phyloP scores from a whole-genome alignment of 352 stramenopile genomes.

The Globisporangium sylvaticum region DNA sequence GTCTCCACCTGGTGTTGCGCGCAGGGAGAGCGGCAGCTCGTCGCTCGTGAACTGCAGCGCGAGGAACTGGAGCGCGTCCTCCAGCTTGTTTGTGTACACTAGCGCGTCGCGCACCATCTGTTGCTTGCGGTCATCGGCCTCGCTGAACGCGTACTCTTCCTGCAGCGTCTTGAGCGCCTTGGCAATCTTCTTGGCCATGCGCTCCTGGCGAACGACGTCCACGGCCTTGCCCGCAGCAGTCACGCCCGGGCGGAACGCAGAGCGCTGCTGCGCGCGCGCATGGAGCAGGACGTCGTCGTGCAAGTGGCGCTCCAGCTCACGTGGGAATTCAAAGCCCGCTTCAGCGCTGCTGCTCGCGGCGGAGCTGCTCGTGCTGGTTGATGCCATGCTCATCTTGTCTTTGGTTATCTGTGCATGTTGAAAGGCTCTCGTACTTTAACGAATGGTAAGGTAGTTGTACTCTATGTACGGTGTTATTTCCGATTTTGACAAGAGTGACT shows the following conservation, averaged over 20 bases:
- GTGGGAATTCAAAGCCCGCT: constrained; percentile 53
- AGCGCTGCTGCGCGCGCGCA: constrained; percentile 29
- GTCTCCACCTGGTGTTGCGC: constrained; percentile 21
- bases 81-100: constrained; percentile 54
- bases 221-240: constrained; percentile 19
- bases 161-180: constrained; percentile 38
- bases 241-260: constrained; percentile 50
- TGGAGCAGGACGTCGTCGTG: constrained; percentile 35
- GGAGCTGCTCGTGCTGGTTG: background rate
- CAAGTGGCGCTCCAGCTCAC: constrained; percentile 44
- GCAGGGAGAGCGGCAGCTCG: constrained; percentile 41
- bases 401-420: too few species aligned
- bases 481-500: background rate
- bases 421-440: background rate
- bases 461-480: background rate
- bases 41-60: constrained; percentile 54
- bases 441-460: background rate
- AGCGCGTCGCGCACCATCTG: constrained; percentile 36
- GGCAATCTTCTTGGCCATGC: constrained; percentile 46
- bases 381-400: too few species aligned
- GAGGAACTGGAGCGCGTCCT: constrained; percentile 67
- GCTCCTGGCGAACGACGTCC: constrained; percentile 39
- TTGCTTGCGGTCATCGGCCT: background rate
- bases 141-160: constrained; percentile 45
- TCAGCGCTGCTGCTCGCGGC: constrained; percentile 12